Evolutionary conservation across 1,284 basidiomycete species (phyloP), one percentile per base, ranked within the genome.

Genomic region (Amylostereum chailletii): DNA sequence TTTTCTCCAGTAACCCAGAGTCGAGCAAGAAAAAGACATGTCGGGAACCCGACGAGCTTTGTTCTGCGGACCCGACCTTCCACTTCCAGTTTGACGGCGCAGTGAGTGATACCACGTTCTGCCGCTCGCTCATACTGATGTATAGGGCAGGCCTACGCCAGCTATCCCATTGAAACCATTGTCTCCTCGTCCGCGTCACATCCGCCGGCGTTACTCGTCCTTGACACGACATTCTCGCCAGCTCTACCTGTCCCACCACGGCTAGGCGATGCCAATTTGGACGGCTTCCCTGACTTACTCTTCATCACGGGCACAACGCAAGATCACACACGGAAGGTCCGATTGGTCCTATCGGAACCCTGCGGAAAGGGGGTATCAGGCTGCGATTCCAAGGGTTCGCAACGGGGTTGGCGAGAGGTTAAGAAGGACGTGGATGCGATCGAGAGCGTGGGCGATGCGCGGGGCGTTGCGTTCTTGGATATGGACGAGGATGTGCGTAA

Each of bases 231-330:
- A 4, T 68, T 76, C 49, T 67, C 66, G 0, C 83, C 86, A 0
- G 60, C 81, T 0, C 63, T 94, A 2, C 94, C 94, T 0, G 67
- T 94, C 4, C 75, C 90, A 0, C 66, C 98, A 39, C 86, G 85
- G 51, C 68, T 94, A 0, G 96, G 94, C 39, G 96, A 99, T 67
- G 86, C 79, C 51, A 90, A 98, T 65, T 76, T 95, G 36, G 94
- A 99, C 62, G 96, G 96, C 0, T 98, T 90, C 69, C 94, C 96
- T 0, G 96, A 99, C 59, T 61, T 98, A 5, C 70, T 98, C 2
- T 58, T 86, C 4, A 80, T 94, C n/a, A 64, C 79, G 0, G 76
- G 72, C 1, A 67, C 71, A 11, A 56, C 65, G 6, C 47, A 61
- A 5, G 46, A 57, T 34, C 64, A 73, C 60, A 55, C 53, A 2